Evolutionary conservation across 139 green algal genomes (phyloP).

Genomic region (Chlamydomonas sp.): DNA sequence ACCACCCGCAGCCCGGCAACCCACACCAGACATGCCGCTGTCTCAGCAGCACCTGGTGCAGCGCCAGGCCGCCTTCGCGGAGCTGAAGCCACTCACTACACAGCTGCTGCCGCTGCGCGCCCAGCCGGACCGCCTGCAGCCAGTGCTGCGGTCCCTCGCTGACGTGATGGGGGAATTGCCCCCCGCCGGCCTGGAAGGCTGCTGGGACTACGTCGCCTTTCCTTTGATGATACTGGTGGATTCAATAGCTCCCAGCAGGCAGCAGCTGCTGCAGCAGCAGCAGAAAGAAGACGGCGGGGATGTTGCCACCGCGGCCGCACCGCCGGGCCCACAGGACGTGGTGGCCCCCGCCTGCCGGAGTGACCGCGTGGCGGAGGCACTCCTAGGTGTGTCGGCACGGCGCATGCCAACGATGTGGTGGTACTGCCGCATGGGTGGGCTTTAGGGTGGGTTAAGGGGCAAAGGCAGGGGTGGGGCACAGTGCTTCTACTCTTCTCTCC

Average conservation of each 20-base stretch:
- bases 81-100: conserved; percentile 71
- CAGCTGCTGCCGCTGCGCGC: conserved; percentile 61
- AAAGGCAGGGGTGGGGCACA: neutral
- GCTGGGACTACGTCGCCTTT: conserved; percentile 79
- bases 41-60: conserved; percentile 1
- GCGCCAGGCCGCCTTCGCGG: conserved; percentile 52
- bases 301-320: neutral
- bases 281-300: neutral
- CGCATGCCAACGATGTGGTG: neutral
- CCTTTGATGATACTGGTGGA: conserved; percentile 76
- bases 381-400: conserved; percentile 36
- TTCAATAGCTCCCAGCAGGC: conserved; percentile 21
- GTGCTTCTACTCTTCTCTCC: neutral
- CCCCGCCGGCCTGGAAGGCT: conserved; percentile 50
- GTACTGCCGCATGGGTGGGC: neutral
- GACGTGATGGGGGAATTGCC: conserved; percentile 15
- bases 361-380: conserved; percentile 67
- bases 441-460: neutral
- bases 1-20: neutral
- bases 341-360: conserved; percentile 35
- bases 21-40: neutral
- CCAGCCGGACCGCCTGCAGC: conserved; percentile 42
- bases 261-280: neutral
- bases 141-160: conserved; percentile 38
- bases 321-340: neutral